Base-by-base conservation (phyloP, 768 basidiomycete species). In the Boletus rex-veris region DNA sequence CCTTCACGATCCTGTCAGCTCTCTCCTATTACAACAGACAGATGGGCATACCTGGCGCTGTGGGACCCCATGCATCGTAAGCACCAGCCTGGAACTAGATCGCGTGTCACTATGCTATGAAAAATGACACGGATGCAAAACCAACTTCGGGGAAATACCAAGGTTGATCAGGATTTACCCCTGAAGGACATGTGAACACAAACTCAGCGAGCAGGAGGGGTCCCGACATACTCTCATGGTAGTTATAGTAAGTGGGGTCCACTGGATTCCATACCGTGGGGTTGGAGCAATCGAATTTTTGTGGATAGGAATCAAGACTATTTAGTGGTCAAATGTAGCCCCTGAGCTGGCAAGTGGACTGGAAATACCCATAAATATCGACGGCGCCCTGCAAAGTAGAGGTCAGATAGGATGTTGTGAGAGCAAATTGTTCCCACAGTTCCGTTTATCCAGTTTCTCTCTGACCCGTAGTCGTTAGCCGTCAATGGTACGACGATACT, bases 11-110 rank as follows among this genome's bases (percentile, higher is more conserved):
- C 40, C 5, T 36, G 18, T 64, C 11, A 64, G 45, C 26, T 10
- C 10, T 6, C 21, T 43, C 43, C 18, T 28, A 11, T 49, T 39
- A 12, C 8, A 42, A 5, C 14, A 21, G 18, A n/a, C 28, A 33
- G 15, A 41, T 3, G 19, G 3, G 12, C 55, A 2, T 65, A 82
- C 83, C 84, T 55, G 88, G 86, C 24, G 86, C 83, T 4, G 74
- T 78, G 0, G 85, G 83, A 14, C 86, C 91, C 88, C 88, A 93
- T 4, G 89, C 83, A 64, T 92, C 90, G 59, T 83, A 91, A 10
- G 88, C 78, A 6, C 90, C 90, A 12, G 80, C 87, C 75, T 88
- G 85, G 64, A 84, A 86, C 70, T 84, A 74, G 72, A 53, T 40
- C 52, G 33, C 24, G 19, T 28, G 41, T 62, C 14, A 63, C 30